Conservation (phyloP, 306 rosid species). For the Vigna mungo region DNA sequence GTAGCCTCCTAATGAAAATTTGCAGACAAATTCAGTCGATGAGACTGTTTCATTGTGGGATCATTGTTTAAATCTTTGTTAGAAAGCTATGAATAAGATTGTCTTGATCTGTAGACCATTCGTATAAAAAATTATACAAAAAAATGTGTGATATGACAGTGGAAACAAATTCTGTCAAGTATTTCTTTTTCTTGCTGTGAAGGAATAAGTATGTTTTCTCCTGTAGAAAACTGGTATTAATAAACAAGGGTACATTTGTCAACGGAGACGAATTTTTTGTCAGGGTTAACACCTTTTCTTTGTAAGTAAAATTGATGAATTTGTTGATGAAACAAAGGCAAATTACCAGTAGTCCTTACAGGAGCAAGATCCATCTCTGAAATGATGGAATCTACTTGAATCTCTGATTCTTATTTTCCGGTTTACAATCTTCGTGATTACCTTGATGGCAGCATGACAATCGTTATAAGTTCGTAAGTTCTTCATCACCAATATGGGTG, state of each 20-base stretch:
- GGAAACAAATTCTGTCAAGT: background rate
- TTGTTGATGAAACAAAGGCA: constrained; percentile 8
- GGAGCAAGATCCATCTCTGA: constrained; percentile 74
- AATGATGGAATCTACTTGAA: constrained; percentile 84
- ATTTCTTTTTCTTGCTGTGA: background rate
- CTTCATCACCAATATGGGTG: constrained; percentile 84
- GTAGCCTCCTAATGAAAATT: no score
- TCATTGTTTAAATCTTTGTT: no score
- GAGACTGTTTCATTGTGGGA: no score
- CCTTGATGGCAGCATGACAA: constrained; percentile 79
- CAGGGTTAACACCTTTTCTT: background rate
- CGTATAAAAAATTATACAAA: background rate
- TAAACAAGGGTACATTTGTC: background rate
- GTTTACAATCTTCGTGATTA: constrained; percentile 62
- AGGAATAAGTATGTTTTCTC: background rate
- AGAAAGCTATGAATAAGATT: no score
- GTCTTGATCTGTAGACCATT: background rate
- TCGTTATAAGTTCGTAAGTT: constrained; percentile 82
- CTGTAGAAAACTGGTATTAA: background rate
- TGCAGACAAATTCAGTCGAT: no score
- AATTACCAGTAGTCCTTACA: constrained; percentile 82
- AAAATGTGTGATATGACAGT: background rate
- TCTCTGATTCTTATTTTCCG: constrained; percentile 78
- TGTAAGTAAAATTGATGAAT: background rate
- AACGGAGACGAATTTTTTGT: background rate